Evolutionary conservation across 225 moss, liverwort and hornwort genomes (phyloP), one percentile per base, ranked within the genome.

Genomic region (Thuidium tamariscinum): DNA sequence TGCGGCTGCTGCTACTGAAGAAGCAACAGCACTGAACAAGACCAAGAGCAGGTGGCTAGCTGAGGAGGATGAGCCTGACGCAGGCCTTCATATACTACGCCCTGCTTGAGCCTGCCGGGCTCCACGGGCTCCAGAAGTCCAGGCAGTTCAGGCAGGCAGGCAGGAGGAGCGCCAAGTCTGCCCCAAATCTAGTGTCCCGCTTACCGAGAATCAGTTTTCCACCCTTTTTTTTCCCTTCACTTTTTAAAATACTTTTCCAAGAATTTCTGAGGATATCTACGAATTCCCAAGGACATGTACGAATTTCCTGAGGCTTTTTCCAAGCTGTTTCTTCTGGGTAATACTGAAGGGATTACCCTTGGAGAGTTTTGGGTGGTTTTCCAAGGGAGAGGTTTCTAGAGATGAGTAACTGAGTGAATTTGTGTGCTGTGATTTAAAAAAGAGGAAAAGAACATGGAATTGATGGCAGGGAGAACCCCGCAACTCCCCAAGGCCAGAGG

Each of bases 141-240:
- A 55, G 82, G 21, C 55, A 59, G 60, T 83, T 54, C 64, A 37
- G 32, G 16, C 65, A 51, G 51, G 27, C 66, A 54, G 77, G 16
- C 85, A 39, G 85, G 65, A 55, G 37, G 84, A 66, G 44, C 77
- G 61, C 85, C 57, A 63, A 64, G 49, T 80, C 42, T 74, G 56
- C 56, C 73, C 64, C 42, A 82, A 85, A 88, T 88, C 85, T 85
- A 85, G 90, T 26, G 65, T 55, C 81, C 48, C n/a, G 56, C 42
- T 23, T 56, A 41, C 83, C 57, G 4, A 69, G 42, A 83, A 83
- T 44, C 57, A 59, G 55, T 78, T 56, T 7, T 41, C 78, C 27
- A 59, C 36, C 3, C 46, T 16, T 41, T 32, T 56, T 29, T 44
- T 34, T 13, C 6, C 30, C 27, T 21, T 18, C 1, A 9, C 11